Conservation (phyloP, 805 yeast genomes). For the Myxozyma neglecta region DNA sequence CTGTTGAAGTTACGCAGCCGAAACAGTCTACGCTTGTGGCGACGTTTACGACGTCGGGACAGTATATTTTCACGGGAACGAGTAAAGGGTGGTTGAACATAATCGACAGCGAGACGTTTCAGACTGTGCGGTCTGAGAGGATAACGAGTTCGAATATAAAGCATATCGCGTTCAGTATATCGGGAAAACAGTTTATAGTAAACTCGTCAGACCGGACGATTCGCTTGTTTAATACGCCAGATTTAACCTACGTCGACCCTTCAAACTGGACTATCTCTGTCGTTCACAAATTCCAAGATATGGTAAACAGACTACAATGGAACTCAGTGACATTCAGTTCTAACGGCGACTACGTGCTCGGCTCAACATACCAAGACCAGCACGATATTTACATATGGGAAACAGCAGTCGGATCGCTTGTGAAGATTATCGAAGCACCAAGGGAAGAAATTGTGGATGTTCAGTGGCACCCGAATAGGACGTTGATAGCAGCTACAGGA, state of each 20-base stretch:
- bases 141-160: conserved; percentile 72
- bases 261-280: conserved; percentile 56
- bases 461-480: conserved; percentile 78
- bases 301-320: conserved; percentile 87
- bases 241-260: conserved; percentile 38
- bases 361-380: conserved; percentile 82
- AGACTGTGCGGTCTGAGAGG: conserved; percentile 51
- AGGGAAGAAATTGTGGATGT: conserved; percentile 83
- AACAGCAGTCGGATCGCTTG: conserved; percentile 79
- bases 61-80: conserved; percentile 68
- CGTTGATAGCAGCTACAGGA: conserved; percentile 80
- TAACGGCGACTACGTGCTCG: conserved; percentile 79
- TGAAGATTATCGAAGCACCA: conserved; percentile 86
- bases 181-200: conserved; percentile 42
- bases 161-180: conserved; percentile 71
- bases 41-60: conserved; percentile 55
- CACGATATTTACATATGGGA: conserved; percentile 95
- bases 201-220: conserved; percentile 41
- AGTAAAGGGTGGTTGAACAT: conserved; percentile 75
- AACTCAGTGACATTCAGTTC: conserved; percentile 73
- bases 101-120: conserved; percentile 29
- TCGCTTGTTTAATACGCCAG: conserved; percentile 38
- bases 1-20: conserved; percentile 23
- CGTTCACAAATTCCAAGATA: conserved; percentile 85
- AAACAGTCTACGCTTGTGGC: conserved; percentile 51